Base-by-base conservation (phyloP, 179 eudicot species). In the Beta lomatogona region DNA sequence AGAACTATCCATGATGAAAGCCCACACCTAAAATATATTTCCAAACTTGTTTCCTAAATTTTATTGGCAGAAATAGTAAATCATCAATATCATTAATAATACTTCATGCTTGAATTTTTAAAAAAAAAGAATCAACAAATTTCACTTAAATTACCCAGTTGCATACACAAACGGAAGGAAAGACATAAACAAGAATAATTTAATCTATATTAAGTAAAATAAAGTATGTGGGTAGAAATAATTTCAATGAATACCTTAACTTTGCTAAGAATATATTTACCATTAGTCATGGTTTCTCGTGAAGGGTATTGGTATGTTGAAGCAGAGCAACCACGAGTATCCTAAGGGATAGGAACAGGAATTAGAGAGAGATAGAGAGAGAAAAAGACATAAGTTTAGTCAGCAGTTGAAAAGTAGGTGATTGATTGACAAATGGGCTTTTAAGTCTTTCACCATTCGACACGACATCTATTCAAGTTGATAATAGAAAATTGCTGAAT, bases 201-300 rank as follows among this genome's bases (percentile, higher is more conserved):
- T 4, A 22, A 45, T 57, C 50, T 71, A 74, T 60, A 60, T 15
- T n/a, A 60, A 46, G 70, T 21, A 50, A 25, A 64, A 46, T 0
- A 64, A 28, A 28, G 12, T 3, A 52, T 9, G 28, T 4, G 16
- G 72, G 4, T 50, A 19, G 18, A 45, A 59, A 25, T 14, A 8
- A 54, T 8, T 75, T 19, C 4, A 50, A 9, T 57, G 21, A 55
- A 45, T 79, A 83, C 86, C 86, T 83, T 80, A 31, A 83, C 80
- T 76, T 83, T 75, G 65, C 7, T 71, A 63, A 89, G 80, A 78
- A 91, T 83, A 80, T 88, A 89, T 86, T 82, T 84, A 75, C 88
- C 81, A 52, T 88, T 79, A 16, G 85, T 45, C 90, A 91, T 91
- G 74, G 73, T 15, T 52, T 25, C 6, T 4, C 19, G 5, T 45